Evolutionary conservation across 352 stramenopile genomes (phyloP), one percentile per base, ranked within the genome.

Genomic region (Globisporangium paroecandrum): DNA sequence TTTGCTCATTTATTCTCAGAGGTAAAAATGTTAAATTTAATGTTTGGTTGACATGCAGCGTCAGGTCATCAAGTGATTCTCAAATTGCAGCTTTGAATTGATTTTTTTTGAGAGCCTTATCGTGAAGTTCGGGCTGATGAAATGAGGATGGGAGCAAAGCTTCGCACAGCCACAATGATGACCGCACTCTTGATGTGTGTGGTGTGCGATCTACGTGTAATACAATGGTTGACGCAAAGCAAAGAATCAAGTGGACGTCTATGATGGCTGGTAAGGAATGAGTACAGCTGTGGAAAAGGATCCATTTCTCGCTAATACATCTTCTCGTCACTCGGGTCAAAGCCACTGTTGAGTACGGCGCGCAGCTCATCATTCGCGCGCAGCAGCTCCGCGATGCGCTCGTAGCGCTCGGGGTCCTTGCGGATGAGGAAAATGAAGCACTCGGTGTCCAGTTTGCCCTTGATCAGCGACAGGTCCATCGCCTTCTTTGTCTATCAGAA

Each of bases 341-440:
- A 96, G 63, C 88, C 88, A 61, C 88, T 96, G 69, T 96, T 96
- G 58, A 96, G 83, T 34, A 88, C 86, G 47, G 78, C 84, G 47
- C 87, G 85, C 66, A 96, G 89, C 71, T 94, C 83, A 74, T 94
- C 88, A 75, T 96, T 96, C 4, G 88, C 88, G 53, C 81, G 85
- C 61, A 95, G 68, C 25, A 96, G 69, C 69, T 96, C 85, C 12
- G 87, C 84, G 63, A 94, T 89, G 58, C 89, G 85, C 57, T 92
- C 84, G 69, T 94, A 92, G 10, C 76, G 82, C 71, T 95, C 86
- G 1, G 83, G 77, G 67, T 96, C 81, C 62, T 96, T 96, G 58
- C 85, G 89, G 68, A 96, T 89, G n/a, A 92, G 73, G 58, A 96
- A 95, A 58, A 93, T 93, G 69, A 96, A 93, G 73, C 89, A 96